A percentile compares a stretch with the other conserved stretches of the same genome.
Conservation (phyloP, 169 alveolate species). For the Plasmodium cynomolgi region DNA sequence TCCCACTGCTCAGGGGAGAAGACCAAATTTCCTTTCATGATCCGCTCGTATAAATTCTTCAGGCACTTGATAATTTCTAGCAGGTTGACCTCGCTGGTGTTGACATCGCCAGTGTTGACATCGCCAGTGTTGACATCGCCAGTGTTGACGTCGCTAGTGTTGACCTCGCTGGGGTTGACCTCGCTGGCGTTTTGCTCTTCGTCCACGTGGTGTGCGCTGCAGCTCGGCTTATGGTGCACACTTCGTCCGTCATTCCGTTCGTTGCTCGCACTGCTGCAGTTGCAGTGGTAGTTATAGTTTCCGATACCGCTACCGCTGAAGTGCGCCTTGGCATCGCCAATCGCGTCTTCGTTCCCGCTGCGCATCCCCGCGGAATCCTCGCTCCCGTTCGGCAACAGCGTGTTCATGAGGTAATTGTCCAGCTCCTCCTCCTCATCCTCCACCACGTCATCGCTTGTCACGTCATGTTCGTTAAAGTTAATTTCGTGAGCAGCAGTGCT, state of each 20-base stretch:
- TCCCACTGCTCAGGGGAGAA: constrained; percentile 65
- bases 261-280: not conserved
- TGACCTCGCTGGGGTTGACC: constrained; percentile 25
- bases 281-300: not conserved
- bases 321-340: not conserved
- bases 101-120: too few species aligned
- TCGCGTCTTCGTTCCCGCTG: not conserved
- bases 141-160: constrained; percentile 19
- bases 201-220: not conserved
- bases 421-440: constrained; percentile 49
- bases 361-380: not conserved
- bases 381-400: not conserved
- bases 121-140: too few species aligned
- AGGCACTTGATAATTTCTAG: constrained; percentile 49
- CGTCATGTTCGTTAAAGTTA: constrained; percentile 37
- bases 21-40: constrained; percentile 33
- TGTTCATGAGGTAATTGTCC: constrained; percentile 7
- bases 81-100: constrained; percentile 21
- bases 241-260: not conserved
- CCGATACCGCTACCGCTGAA: not conserved
- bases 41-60: constrained; percentile 30
- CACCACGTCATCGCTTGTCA: constrained; percentile 35
- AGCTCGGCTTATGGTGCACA: not conserved
- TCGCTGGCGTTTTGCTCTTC: not conserved
- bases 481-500: constrained; percentile 64